Evolutionary conservation across 2,329 filamentous ascomycete species (phyloP).

Genomic region (Alternaria arborescens): DNA sequence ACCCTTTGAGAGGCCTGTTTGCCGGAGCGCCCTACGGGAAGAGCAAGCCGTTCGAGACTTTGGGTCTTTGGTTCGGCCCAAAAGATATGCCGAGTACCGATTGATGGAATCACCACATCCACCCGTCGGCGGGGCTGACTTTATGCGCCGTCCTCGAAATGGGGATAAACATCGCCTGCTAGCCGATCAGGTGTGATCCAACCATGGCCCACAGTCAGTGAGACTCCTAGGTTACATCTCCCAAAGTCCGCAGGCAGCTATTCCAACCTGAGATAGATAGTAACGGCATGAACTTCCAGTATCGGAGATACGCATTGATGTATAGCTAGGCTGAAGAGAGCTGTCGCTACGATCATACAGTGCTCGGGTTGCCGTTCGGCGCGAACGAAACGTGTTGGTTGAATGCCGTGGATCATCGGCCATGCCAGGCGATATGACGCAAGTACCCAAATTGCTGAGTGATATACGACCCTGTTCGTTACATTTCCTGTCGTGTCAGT

Average conservation of each 20-base stretch:
- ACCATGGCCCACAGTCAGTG: no score
- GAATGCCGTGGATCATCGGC: no score
- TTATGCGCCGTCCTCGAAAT: neutral
- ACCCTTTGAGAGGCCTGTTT: neutral
- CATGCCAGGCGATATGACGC: no score
- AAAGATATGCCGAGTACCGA: neutral
- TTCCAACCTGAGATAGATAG: accelerated
- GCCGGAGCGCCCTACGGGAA: neutral
- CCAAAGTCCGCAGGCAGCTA: neutral
- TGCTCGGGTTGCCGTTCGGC: no score
- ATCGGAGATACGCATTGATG: neutral
- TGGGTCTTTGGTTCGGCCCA: neutral
- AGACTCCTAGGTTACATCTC: neutral
- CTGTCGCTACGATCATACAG: neutral
- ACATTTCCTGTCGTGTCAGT: neutral
- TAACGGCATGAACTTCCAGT: neutral
- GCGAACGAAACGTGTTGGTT: no score
- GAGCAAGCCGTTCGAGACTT: neutral
- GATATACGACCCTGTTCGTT: neutral
- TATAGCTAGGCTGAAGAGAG: neutral
- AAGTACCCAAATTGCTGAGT: accelerated
- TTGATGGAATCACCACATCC: neutral
- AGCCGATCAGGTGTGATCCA: no score
- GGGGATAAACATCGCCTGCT: no score
- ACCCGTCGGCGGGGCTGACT: neutral